Evolutionary conservation across 495 filamentous ascomycete species (phyloP).

Genomic region (Neurospora pannonica): DNA sequence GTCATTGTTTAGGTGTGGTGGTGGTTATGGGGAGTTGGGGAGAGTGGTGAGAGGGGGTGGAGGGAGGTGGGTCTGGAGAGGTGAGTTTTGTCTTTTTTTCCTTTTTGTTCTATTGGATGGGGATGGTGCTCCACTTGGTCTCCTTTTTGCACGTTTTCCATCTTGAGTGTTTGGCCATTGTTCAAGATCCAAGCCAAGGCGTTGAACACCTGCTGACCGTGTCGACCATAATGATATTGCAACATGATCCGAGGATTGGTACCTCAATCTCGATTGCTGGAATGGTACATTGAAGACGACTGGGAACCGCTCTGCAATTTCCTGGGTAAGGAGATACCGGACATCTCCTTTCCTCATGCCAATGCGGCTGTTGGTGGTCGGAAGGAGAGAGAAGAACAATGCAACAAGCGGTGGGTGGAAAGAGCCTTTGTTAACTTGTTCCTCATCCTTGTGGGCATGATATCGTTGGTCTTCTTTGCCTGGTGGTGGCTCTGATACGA

Average conservation of each 20-base stretch:
- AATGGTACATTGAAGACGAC: conserved; percentile 38
- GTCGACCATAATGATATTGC: neutral
- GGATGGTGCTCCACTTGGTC: neutral
- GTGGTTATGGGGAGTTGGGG: conserved; percentile 13
- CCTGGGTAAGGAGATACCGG: conserved; percentile 34
- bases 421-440: conserved; percentile 19
- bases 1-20: conserved; percentile 11
- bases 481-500: neutral
- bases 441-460: neutral
- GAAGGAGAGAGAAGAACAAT: conserved; percentile 19
- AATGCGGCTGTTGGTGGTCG: conserved; percentile 17
- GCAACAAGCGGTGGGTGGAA: conserved; percentile 21
- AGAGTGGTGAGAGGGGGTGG: conserved; percentile 12
- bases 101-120: neutral
- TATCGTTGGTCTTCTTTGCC: neutral
- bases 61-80: conserved; percentile 9
- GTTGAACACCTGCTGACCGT: neutral
- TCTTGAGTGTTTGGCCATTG: neutral
- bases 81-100: conserved; percentile 3
- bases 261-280: conserved; percentile 34
- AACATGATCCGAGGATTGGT: conserved; percentile 27
- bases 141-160: neutral
- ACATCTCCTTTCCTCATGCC: conserved; percentile 30
- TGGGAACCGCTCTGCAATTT: conserved; percentile 44
- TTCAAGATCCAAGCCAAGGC: neutral